Conservation (phyloP, 805 yeast species). For the Candida tallmaniae region DNA sequence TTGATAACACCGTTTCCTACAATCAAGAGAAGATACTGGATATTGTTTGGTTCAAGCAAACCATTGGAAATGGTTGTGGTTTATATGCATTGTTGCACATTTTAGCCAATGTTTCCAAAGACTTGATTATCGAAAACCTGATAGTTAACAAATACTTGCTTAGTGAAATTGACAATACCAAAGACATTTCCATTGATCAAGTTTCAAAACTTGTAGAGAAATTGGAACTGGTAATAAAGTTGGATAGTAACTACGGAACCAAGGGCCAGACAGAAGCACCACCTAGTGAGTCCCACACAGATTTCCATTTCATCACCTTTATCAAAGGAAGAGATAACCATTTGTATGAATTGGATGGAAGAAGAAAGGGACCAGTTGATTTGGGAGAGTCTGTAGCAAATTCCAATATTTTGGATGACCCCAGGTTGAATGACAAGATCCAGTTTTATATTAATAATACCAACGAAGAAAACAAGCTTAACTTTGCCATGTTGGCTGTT, state of each 20-base stretch:
- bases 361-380: constrained; percentile 71
- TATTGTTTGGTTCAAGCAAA: constrained; percentile 78
- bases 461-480: constrained; percentile 52
- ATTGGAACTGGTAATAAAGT: constrained; percentile 37
- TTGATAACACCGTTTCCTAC: constrained; percentile 27
- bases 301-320: constrained; percentile 76
- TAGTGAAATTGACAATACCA: constrained; percentile 4
- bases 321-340: constrained; percentile 52
- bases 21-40: constrained; percentile 25
- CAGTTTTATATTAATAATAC: constrained; percentile 63
- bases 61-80: constrained; percentile 88
- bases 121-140: constrained; percentile 39
- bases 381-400: constrained; percentile 43
- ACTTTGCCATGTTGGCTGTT: constrained; percentile 75
- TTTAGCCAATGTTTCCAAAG: constrained; percentile 43
- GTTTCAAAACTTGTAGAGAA: constrained; percentile 42
- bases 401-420: constrained; percentile 51
- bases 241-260: constrained; percentile 42
- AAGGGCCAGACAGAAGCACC: constrained; percentile 72
- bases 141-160: constrained; percentile 19
- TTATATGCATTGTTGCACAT: constrained; percentile 78
- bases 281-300: constrained; percentile 43
- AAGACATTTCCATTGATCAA: constrained; percentile 23
- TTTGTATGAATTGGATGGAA: constrained; percentile 84
- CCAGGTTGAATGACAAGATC: constrained; percentile 49